Base-by-base conservation (phyloP, 2,329 filamentous ascomycete genomes). In the Xylaria sp. region DNA sequence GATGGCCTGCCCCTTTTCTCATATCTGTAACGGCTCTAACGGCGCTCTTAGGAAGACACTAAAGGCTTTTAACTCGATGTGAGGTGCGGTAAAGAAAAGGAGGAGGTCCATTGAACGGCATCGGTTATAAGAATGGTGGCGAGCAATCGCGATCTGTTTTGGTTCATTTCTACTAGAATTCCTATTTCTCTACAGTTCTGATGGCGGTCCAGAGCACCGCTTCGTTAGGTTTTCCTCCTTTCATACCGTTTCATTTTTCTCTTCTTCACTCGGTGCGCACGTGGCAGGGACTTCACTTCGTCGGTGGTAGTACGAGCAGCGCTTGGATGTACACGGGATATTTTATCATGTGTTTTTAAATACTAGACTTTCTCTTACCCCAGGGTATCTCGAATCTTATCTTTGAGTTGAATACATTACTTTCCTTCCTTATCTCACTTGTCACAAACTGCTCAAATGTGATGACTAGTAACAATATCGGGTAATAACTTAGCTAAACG, bases 91-190 rank as follows among this genome's bases (percentile, higher is more conserved):
- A 61, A 68, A 65, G 50, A 60, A 55, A 65, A 61, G 39, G 50
- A 67, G 27, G 53, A 63, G 56, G 62, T 65, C 48, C 47, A 63
- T 69, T 47, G 61, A 19, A 67, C 24, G 53, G 51, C 57, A 67
- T 61, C 53, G 67, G 72, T 65, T 67, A 69, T 69, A 75, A 75
- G 73, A 27, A 75, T 51, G 51, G 60, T 61, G 69, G 75, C 75
- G 75, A 76, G 75, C 75, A 63, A 76, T 76, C 75, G 75, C 74
- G 63, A 65, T 42, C 48, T 61, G 61, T 45, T 68, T 53, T 47
- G 70, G 70, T 72, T 69, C 71, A 39, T 68, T 68, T 56, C 32
- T 61, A n/a, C 48, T 68, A 51, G 60, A 53, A 65, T 64, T 11
- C 59, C 58, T 65, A 68, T 48, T 69, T 61, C 64, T 47, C 42